Evolutionary conservation across 1,284 basidiomycete species (phyloP), one percentile per base, ranked within the genome.

Genomic region (Rhodotorula sp.): DNA sequence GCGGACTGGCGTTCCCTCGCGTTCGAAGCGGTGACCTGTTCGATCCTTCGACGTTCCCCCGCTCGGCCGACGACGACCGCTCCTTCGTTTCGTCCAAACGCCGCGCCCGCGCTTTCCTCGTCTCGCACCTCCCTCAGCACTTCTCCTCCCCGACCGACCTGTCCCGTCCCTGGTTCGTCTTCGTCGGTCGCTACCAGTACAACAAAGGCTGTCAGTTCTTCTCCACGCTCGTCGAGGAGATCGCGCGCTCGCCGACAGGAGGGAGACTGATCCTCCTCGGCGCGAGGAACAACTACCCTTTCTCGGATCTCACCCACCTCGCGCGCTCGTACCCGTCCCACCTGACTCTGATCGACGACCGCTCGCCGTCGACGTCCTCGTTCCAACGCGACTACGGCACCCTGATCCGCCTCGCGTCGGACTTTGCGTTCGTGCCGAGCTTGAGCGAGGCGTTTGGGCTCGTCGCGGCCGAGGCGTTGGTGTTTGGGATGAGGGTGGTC

Each of bases 191-290:
- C 13, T 72, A 67, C 51, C 70, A 72, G 31, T 70, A 72, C 68
- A 72, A 72, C 65, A 72, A 72, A 30, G 70, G 70, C 28, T 72
- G 70, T 44, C 53, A 70, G n/a, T 67, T 72, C 50, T 62, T 72
- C 46, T 54, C 56, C 40, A 62, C 68, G 6, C 28, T 72, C 48
- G 52, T 71, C 60, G 59, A 63, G n/a, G 20, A 57, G 4, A 34
- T 71, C 26, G n/a, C 68, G 5, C 40, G 60, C 18, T n/a, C 57
- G 10, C 18, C 60, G 0, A 16, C 30, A 22, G 31, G 34, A 5
- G 68, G 50, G 13, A 64, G 68, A 7, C 68, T 72, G 40, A 37
- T 72, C 59, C 63, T 72, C 61, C 31, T 72, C 46, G 70, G 70
- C 53, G 64, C 67, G 1, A 64, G 62, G 50, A 72, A 72, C 65